Base-by-base conservation (phyloP, 1,284 basidiomycete species). In the Ustanciosporium gigantosporum region DNA sequence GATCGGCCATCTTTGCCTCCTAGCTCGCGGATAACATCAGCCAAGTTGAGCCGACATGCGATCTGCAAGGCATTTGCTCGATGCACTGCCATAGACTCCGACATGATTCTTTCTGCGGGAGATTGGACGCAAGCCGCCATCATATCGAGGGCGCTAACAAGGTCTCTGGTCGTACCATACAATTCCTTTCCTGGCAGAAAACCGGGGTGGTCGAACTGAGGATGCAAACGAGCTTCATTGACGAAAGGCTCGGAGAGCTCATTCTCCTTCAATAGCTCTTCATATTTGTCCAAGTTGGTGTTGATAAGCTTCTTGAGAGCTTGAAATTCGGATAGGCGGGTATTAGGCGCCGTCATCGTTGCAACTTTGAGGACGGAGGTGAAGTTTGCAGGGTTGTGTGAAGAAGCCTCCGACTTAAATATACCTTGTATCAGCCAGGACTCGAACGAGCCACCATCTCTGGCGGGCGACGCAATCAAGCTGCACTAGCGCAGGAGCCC, bases 101-200 rank as follows among this genome's bases (percentile, higher is more conserved):
- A 39, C 40, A 60, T 46, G 20, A 55, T 36, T 29, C 29, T 43
- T 23, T 37, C 36, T 3, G 39, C 41, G 0, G 44, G 49, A 8
- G 32, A 23, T 41, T 53, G 43, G 19, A 60, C 42, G 41, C 47
- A 41, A 5, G 38, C 25, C 5, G 42, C 41, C 57, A 60, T 52
- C 57, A 60, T 60, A 20, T 50, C 57, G 15, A 60, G 47, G 5
- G 57, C 47, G 21, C 31, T 32, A 8, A 45, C 43, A 0, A 55
- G 37, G 13, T 39, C 36, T 4, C 31, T 23, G 7, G 46, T 40
- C 11, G 40, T 47, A 4, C 19, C 15, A 16, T 22, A 60, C 3
- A 60, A 41, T 6, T 55, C 46, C 19, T 51, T 42, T 23, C 23
- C 19, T 2, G 40, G 19, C 4, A 56, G 31, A 15, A 43, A 41